Evolutionary conservation across 768 basidiomycete species (phyloP).

Genomic region (Astraeus odoratus): DNA sequence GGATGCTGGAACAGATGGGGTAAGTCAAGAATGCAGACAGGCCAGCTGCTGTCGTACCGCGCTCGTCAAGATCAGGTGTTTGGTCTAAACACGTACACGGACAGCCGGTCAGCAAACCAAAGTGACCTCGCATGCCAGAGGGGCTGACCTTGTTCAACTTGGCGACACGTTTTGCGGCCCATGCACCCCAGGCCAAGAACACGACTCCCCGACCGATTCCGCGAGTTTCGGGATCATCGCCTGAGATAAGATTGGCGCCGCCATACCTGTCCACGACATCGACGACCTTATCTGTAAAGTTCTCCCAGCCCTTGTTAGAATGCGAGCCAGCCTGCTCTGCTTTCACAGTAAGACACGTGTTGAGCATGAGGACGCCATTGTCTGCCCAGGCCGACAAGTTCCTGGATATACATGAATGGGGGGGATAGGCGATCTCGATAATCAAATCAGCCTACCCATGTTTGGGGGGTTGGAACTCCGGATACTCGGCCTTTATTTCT

Average conservation of each 20-base stretch:
- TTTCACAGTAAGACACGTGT: slow-evolving; percentile 87
- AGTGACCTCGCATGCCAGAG: slow-evolving; percentile 12
- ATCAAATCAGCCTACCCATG: slow-evolving; percentile 61
- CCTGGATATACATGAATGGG: slow-evolving; percentile 32
- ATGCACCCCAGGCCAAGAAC: slow-evolving; percentile 88
- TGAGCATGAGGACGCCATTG: slow-evolving; percentile 85
- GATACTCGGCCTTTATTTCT: slow-evolving; percentile 79
- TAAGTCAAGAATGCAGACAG: slow-evolving; percentile 19
- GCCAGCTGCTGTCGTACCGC: slow-evolving; percentile 43
- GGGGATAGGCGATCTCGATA: slow-evolving; percentile 5
- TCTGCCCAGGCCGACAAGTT: slow-evolving; percentile 77
- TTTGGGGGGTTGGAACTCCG: slow-evolving; percentile 67
- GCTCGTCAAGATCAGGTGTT: slow-evolving; percentile 74
- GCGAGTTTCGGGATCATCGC: slow-evolving; percentile 27
- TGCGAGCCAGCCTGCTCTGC: slow-evolving; percentile 75
- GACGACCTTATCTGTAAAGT: slow-evolving; percentile 80
- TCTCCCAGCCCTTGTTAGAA: slow-evolving; percentile 83
- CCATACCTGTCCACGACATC: slow-evolving; percentile 72
- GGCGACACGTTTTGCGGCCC: slow-evolving; percentile 77
- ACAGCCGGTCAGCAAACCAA: slow-evolving; percentile 17
- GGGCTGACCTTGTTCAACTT: slow-evolving; percentile 61
- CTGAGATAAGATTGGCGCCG: slow-evolving; percentile 54
- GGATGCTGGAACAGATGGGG: slow-evolving; percentile 58
- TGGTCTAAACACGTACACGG: slow-evolving; percentile 38
- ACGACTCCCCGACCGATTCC: slow-evolving; percentile 70